These are phyloP conservation scores for Calonectria pauciramosa DNA, from an alignment of 2,329 filamentous ascomycete genomes.

Conservation along the genomic window DNA sequence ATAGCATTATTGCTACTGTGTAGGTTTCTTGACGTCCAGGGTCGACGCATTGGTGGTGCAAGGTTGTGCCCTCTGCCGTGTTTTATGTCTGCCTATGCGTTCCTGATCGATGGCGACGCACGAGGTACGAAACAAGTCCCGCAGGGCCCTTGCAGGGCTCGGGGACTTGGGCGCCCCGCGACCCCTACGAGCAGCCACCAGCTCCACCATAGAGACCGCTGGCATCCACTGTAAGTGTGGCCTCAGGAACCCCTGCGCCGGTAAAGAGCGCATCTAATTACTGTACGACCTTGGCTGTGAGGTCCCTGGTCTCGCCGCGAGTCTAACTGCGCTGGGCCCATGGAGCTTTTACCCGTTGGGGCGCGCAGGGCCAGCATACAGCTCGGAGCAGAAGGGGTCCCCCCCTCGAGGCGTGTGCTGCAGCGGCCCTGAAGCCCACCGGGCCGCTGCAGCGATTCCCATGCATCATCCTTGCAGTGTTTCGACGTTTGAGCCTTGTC, in stretches of 20 bases:
- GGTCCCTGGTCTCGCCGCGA: neutral
- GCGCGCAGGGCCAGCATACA: neutral
- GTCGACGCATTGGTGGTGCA: neutral
- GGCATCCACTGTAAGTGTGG: neutral
- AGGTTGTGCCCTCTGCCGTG: neutral
- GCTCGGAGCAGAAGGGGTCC: neutral
- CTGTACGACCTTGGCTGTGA: neutral
- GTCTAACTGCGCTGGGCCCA: neutral
- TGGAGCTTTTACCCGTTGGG: neutral
- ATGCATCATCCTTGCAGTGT: constrained; percentile 7
- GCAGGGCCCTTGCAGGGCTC: neutral
- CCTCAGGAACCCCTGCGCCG: neutral
- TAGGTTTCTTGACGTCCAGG: neutral
- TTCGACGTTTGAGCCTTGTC: constrained; percentile 2
- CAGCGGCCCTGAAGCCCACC: neutral
- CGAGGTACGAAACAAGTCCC: neutral
- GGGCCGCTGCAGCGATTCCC: constrained; percentile 13
- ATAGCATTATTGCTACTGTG: neutral
- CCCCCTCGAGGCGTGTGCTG: neutral
- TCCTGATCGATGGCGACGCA: neutral
- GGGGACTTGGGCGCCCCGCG: neutral
- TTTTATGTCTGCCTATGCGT: constrained; percentile 6
- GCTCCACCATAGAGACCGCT: constrained; percentile 4
- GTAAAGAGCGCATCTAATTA: neutral
- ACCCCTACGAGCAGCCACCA: constrained; percentile 9